Percentiles rank a stretch among this genome's conserved stretches.
Conservation (phyloP, 2,329 filamentous ascomycete species). For the Pseudogymnoascus sp. region DNA sequence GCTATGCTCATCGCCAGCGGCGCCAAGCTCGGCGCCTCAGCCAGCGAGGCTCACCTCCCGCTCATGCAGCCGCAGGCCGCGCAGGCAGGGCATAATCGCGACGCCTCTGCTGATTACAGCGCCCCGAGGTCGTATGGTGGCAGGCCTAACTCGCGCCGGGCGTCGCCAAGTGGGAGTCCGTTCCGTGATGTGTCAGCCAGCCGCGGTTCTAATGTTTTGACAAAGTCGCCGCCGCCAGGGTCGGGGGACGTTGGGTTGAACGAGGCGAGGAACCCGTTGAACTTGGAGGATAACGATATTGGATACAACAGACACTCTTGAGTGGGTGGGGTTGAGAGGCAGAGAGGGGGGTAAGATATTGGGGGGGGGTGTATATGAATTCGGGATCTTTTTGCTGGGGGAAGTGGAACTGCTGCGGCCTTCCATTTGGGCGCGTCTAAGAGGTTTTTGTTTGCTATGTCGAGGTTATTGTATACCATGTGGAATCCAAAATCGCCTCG, state of each 20-base stretch:
- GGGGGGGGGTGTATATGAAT: not conserved
- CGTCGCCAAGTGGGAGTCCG: not conserved
- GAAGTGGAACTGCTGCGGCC: not conserved
- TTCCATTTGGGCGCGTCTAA: not conserved
- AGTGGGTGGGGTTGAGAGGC: not conserved
- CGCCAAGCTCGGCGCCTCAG: not conserved
- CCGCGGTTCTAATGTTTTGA: not conserved
- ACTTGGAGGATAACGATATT: slow-evolving; percentile 4
- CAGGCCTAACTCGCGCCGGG: not conserved
- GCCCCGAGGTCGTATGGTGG: not conserved
- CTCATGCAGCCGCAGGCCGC: not conserved
- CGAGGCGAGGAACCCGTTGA: slow-evolving; percentile 4
- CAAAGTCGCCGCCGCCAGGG: not conserved
- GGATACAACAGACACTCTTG: not conserved
- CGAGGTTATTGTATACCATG: not conserved
- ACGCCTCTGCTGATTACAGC: not conserved
- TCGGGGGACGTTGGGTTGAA: not conserved
- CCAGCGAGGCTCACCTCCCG: not conserved
- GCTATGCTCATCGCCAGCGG: not conserved
- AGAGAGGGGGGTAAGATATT: not conserved
- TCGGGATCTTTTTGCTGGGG: not conserved
- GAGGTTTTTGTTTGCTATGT: not conserved
- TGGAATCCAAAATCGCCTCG: not conserved
- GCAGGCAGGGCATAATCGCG: not conserved
- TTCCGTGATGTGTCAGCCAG: not conserved